A percentile compares a stretch with the other conserved stretches of the same genome.
Evolutionary conservation across 768 basidiomycete species (phyloP).

Genomic region (Calocybe cyanea): DNA sequence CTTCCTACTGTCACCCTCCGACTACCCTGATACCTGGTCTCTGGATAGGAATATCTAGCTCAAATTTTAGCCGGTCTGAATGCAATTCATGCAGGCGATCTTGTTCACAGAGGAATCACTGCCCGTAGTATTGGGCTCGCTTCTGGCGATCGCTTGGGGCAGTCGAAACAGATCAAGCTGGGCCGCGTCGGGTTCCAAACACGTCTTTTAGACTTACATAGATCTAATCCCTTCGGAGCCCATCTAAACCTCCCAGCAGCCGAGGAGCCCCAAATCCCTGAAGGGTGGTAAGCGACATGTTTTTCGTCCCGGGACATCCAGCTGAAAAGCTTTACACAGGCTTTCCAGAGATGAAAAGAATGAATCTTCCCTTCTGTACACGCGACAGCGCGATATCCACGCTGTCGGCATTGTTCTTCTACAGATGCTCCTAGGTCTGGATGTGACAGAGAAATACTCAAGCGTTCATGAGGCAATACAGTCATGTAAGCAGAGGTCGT

Average conservation of each 20-base stretch:
- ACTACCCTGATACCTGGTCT: not conserved
- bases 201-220: slow-evolving; percentile 73
- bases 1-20: not conserved
- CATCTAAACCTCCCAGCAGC: slow-evolving; percentile 22
- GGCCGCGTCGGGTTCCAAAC: slow-evolving; percentile 70
- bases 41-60: slow-evolving; percentile 61
- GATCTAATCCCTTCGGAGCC: slow-evolving; percentile 74
- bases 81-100: slow-evolving; percentile 56
- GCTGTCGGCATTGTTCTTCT: slow-evolving; percentile 73
- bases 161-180: slow-evolving; percentile 69
- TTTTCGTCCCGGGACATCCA: not conserved
- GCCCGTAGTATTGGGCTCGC: slow-evolving; percentile 60
- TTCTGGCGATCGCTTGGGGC: slow-evolving; percentile 43
- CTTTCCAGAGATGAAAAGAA: slow-evolving; percentile 74
- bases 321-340: slow-evolving; percentile 34
- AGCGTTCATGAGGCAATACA: slow-evolving; percentile 57
- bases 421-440: slow-evolving; percentile 82
- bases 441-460: slow-evolving; percentile 53
- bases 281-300: slow-evolving; percentile 35
- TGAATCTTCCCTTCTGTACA: slow-evolving; percentile 70
- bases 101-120: slow-evolving; percentile 73
- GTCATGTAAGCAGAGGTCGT: slow-evolving; percentile 41
- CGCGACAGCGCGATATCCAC: slow-evolving; percentile 78
- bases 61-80: slow-evolving; percentile 73
- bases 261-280: slow-evolving; percentile 41